phyloP scores from a whole-genome alignment of 2,329 filamentous ascomycete species.

The Trichophyton benhamiae region DNA sequence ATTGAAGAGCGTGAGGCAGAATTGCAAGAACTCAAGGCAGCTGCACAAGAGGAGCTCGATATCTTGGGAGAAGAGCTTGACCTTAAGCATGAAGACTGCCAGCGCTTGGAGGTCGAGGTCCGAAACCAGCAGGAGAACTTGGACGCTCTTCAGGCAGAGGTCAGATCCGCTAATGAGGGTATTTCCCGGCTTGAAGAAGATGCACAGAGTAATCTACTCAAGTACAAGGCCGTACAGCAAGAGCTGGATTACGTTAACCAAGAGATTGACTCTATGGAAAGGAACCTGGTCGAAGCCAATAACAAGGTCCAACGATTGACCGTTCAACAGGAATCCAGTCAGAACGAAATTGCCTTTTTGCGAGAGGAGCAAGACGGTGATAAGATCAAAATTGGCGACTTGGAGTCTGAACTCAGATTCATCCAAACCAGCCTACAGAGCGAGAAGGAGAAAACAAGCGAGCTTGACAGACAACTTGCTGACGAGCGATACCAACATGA shows the following conservation, averaged over 20 bases:
- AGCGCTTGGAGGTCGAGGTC: slow-evolving; percentile 58
- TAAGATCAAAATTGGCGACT: slow-evolving; percentile 93
- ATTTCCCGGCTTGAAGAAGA: slow-evolving; percentile 83
- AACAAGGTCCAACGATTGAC: slow-evolving; percentile 77
- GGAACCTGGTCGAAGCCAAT: slow-evolving; percentile 70
- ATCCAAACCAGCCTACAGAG: slow-evolving; percentile 70
- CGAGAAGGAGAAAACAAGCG: slow-evolving; percentile 63
- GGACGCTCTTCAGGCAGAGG: slow-evolving; percentile 80
- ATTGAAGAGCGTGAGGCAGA: slow-evolving; percentile 51
- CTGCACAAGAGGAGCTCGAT: slow-evolving; percentile 49
- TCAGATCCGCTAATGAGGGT: slow-evolving; percentile 80
- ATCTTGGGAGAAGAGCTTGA: slow-evolving; percentile 53
- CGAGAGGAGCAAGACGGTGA: slow-evolving; percentile 93
- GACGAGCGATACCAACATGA: slow-evolving; percentile 79
- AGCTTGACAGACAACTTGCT: slow-evolving; percentile 61
- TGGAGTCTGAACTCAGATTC: slow-evolving; percentile 70
- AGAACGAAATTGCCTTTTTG: slow-evolving; percentile 86
- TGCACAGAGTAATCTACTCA: slow-evolving; percentile 61
- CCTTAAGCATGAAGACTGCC: slow-evolving; percentile 57
- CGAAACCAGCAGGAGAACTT: slow-evolving; percentile 75
- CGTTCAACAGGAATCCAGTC: slow-evolving; percentile 83
- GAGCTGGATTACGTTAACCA: slow-evolving; percentile 73
- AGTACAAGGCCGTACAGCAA: slow-evolving; percentile 69
- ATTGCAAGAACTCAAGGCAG: slow-evolving; percentile 40
- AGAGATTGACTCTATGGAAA: slow-evolving; percentile 76